A percentile compares a stretch with the other conserved stretches of the same genome.
phyloP scores from a whole-genome alignment of 2,329 filamentous ascomycete species.

The Penicillium sumatraense region DNA sequence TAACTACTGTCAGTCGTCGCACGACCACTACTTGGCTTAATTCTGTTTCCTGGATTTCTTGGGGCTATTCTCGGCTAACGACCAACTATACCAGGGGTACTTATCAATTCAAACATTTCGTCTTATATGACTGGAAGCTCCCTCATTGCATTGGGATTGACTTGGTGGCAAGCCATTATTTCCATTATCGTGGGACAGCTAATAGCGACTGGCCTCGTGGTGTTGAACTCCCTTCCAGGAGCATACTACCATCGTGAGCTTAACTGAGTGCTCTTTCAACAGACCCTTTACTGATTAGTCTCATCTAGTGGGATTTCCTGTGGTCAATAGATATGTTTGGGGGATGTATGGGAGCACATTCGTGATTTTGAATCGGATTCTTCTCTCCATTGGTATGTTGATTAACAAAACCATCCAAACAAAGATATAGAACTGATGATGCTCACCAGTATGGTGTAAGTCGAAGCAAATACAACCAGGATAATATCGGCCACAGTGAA shows the following conservation, averaged over 20 bases:
- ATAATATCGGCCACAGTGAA: not conserved
- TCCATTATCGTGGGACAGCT: conserved; percentile 38
- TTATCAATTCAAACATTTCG: conserved; percentile 50
- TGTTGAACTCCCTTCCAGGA: conserved; percentile 51
- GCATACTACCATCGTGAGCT: conserved; percentile 44
- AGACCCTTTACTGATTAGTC: not conserved
- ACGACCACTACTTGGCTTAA: not conserved
- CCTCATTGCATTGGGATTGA: conserved; percentile 38
- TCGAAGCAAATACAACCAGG: not conserved
- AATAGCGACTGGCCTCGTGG: conserved; percentile 45
- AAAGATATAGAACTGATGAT: conserved; percentile 13
- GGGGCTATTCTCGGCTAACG: not conserved
- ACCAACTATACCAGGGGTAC: conserved; percentile 41
- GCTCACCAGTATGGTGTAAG: conserved; percentile 17
- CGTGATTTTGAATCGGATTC: conserved; percentile 31
- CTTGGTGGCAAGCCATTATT: conserved; percentile 39
- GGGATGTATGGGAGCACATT: conserved; percentile 33
- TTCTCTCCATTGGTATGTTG: conserved; percentile 41
- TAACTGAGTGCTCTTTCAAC: not conserved
- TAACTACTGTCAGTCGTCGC: conserved; percentile 46
- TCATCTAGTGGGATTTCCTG: conserved; percentile 35
- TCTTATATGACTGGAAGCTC: conserved; percentile 40
- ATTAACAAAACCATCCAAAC: conserved; percentile 36
- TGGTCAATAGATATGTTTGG: conserved; percentile 39
- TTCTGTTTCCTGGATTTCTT: too few species aligned